Percentiles rank a stretch among this genome's conserved stretches.
These are phyloP conservation scores for Cenococcum geophilum DNA, from an alignment of 495 filamentous ascomycete species.

Conservation along the genomic window DNA sequence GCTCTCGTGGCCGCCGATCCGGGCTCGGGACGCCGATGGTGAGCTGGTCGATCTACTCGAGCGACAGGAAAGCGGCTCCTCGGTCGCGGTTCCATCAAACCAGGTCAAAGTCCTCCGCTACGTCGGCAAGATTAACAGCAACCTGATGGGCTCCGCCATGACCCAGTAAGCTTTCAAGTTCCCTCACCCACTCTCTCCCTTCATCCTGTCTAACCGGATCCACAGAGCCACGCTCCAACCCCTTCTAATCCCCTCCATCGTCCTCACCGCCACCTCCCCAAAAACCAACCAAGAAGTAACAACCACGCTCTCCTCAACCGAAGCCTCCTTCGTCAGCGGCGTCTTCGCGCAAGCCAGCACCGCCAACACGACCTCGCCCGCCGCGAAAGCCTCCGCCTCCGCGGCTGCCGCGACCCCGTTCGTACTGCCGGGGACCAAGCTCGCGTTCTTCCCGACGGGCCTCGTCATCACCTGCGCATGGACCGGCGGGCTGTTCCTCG, in stretches of 20 bases:
- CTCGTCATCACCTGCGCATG: slow-evolving; percentile 60
- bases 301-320: slow-evolving; percentile 57
- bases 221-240: slow-evolving; percentile 45
- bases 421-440: slow-evolving; percentile 58
- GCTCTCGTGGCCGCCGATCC: slow-evolving; percentile 25
- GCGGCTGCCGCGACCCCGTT: slow-evolving; percentile 41
- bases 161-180: slow-evolving; percentile 28
- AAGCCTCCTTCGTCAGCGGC: slow-evolving; percentile 63
- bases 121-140: slow-evolving; percentile 34
- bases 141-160: slow-evolving; percentile 32
- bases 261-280: slow-evolving; percentile 47
- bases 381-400: slow-evolving; percentile 36
- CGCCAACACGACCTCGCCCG: slow-evolving; percentile 37
- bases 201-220: slow-evolving; percentile 7
- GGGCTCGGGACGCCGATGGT: slow-evolving; percentile 5
- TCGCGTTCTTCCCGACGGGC: slow-evolving; percentile 63
- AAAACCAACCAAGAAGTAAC: slow-evolving; percentile 42
- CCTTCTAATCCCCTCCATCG: slow-evolving; percentile 58
- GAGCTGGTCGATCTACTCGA: slow-evolving; percentile 21
- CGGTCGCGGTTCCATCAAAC: neutral
- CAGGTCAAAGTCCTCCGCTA: slow-evolving; percentile 31
- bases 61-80: slow-evolving; percentile 8
- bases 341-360: slow-evolving; percentile 51
- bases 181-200: neutral
- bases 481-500: slow-evolving; percentile 48